These are phyloP conservation scores for Mycena galopus DNA, from an alignment of 768 basidiomycete species.

Conservation along the genomic window DNA sequence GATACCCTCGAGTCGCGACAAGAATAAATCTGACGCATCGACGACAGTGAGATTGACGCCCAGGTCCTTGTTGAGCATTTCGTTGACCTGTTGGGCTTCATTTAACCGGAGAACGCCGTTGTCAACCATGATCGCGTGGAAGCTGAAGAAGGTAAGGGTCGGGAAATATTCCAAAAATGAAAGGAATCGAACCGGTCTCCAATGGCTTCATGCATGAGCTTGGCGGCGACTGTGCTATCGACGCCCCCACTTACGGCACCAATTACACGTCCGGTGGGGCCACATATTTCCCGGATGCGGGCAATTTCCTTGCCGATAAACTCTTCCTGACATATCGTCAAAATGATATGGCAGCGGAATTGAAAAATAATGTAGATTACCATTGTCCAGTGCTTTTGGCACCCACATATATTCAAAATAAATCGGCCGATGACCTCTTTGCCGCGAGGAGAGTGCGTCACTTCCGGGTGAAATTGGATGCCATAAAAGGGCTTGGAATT, in stretches of 20 bases:
- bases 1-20: conserved; percentile 87
- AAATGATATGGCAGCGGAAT: conserved; percentile 23
- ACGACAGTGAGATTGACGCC: conserved; percentile 97
- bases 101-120: conserved; percentile 96
- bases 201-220: conserved; percentile 99
- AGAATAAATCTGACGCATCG: conserved; percentile 94
- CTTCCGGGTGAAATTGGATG: conserved; percentile 99
- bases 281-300: conserved; percentile 95
- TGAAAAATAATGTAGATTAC: conserved; percentile 52
- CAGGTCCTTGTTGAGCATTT: conserved; percentile 93
- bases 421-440: conserved; percentile 92
- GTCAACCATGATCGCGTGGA: conserved; percentile 99
- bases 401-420: conserved; percentile 86
- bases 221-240: conserved; percentile 97
- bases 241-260: conserved; percentile 98
- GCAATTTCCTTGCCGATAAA: conserved; percentile 98
- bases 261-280: conserved; percentile 94
- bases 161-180: background rate
- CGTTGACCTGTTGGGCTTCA: conserved; percentile 91
- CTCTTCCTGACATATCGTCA: conserved; percentile 73
- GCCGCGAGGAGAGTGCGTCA: conserved; percentile 92
- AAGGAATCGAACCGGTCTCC: conserved; percentile 82
- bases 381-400: conserved; percentile 93
- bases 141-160: conserved; percentile 62
- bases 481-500: conserved; percentile 91